Conservation (phyloP, 495 filamentous ascomycete species). For the Trichoderma virens region DNA sequence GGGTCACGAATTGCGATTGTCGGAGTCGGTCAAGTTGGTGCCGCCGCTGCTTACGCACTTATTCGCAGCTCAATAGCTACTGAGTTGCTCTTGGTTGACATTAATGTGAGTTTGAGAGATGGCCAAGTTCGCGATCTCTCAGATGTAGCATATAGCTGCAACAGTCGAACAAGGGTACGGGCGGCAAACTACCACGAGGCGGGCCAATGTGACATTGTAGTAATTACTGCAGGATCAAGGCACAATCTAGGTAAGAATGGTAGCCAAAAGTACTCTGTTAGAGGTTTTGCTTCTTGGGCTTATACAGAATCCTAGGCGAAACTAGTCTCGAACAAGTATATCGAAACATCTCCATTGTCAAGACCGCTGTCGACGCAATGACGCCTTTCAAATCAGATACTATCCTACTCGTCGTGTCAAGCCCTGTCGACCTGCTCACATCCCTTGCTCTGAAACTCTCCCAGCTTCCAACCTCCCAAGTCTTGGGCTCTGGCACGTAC, state of each 20-base stretch:
- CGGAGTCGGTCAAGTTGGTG: slow-evolving; percentile 34
- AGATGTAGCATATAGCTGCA: slow-evolving; percentile 26
- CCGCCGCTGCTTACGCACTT: slow-evolving; percentile 31
- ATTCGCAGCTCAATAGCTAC: slow-evolving; percentile 26
- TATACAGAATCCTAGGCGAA: slow-evolving; percentile 25
- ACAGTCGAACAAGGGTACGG: slow-evolving; percentile 21
- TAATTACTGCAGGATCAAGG: slow-evolving; percentile 37
- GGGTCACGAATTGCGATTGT: slow-evolving; percentile 23
- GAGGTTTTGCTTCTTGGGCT: not conserved
- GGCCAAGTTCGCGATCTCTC: slow-evolving; percentile 35
- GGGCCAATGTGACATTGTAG: slow-evolving; percentile 29
- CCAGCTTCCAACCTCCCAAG: slow-evolving; percentile 22
- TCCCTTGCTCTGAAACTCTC: slow-evolving; percentile 21
- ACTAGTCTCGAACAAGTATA: slow-evolving; percentile 24
- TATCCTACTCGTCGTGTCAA: slow-evolving; percentile 26
- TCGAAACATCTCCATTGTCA: slow-evolving; percentile 24
- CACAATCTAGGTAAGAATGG: slow-evolving; percentile 10
- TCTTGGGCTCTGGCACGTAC: slow-evolving; percentile 27
- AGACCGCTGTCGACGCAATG: slow-evolving; percentile 21
- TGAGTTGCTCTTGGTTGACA: slow-evolving; percentile 34
- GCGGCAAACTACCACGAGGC: slow-evolving; percentile 28
- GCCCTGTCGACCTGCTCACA: slow-evolving; percentile 28
- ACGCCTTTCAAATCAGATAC: slow-evolving; percentile 22
- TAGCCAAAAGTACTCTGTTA: not conserved
- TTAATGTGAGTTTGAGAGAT: slow-evolving; percentile 21